Percentiles rank a stretch among this genome's conserved stretches.
Conservation (phyloP, 2,329 filamentous ascomycete genomes). For the Volutella citrinella region DNA sequence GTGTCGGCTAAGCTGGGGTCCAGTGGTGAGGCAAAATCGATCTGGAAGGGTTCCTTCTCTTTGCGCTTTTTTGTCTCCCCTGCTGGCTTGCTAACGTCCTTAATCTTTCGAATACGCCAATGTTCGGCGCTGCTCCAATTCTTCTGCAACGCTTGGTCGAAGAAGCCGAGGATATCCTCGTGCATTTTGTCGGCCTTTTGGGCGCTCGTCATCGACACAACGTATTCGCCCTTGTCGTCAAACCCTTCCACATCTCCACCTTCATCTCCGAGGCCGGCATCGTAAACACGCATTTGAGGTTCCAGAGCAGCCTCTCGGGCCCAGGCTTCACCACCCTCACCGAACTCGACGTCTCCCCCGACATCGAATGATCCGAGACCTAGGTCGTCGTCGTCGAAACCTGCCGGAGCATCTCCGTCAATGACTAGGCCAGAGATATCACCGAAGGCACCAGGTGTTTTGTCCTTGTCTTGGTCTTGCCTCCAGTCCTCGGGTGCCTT, state of each 20-base stretch:
- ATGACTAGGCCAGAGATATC: conserved; percentile 80
- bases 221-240: conserved; percentile 66
- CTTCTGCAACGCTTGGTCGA: conserved; percentile 93
- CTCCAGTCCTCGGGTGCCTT: conserved; percentile 86
- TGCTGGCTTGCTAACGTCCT: conserved; percentile 66
- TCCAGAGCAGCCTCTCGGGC: conserved; percentile 84
- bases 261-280: conserved; percentile 60
- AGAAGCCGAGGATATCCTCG: conserved; percentile 96
- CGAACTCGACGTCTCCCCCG: conserved; percentile 76
- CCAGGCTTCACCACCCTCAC: conserved; percentile 95
- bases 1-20: conserved; percentile 67
- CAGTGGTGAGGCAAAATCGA: conserved; percentile 80
- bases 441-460: conserved; percentile 49
- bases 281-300: conserved; percentile 79
- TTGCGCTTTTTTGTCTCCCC: conserved; percentile 67
- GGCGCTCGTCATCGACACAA: conserved; percentile 72
- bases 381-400: conserved; percentile 70
- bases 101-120: conserved; percentile 95
- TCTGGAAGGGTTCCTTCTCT: conserved; percentile 94
- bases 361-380: conserved; percentile 70
- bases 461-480: conserved; percentile 64
- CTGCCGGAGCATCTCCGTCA: conserved; percentile 79
- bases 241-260: conserved; percentile 34
- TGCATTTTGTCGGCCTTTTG: conserved; percentile 67
- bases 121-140: conserved; percentile 99